Base-by-base conservation (phyloP, 176 grass and related monocot genomes). In the Carex cristatella region DNA sequence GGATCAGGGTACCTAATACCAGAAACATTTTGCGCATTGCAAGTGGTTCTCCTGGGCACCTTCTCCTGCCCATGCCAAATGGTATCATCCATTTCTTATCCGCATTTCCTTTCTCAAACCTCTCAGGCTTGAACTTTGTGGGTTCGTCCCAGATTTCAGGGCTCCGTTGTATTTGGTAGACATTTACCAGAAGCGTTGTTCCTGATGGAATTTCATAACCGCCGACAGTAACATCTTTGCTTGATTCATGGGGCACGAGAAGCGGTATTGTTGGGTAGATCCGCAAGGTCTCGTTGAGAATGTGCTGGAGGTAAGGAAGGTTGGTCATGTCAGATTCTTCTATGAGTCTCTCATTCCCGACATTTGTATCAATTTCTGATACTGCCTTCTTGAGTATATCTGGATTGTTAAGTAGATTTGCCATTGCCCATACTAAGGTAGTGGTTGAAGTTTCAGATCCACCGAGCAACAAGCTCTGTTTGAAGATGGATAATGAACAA, bases 21-120 rank as follows among this genome's bases (percentile, higher is more conserved):
- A 89, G 68, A 18, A 65, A 57, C 0, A 86, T 76, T 84, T 46
- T 51, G 15, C 85, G 76, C 84, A 89, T 89, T 2, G 83, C 84
- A 3, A 89, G 3, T 1, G 62, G 35, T 84, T 89, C 88, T 6
- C 56, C 84, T 0, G 79, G 88, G 49, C 88, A 89, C 0, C 56
- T 42, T 2, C 84, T 72, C 19, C 84, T 72, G 10, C 84, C 88
- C 84, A 86, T 83, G 5, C 88, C 88, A 79, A 89, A 89, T 0
- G 84, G 88, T 56, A 86, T 89, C 48, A 86, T 33, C 77, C 79
- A 65, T 57, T 78, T 86, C 9, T 0, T 42, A 15, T 65, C 40
- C 0, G 40, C 16, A 8, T 68, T 31, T 11, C 80, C 90, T 0
- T 8, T 67, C 53, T 86, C 46, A 62, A 93, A 93, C 14, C 91